phyloP scores from a whole-genome alignment of 2,329 filamentous ascomycete species.

The Epichloe uncinata region DNA sequence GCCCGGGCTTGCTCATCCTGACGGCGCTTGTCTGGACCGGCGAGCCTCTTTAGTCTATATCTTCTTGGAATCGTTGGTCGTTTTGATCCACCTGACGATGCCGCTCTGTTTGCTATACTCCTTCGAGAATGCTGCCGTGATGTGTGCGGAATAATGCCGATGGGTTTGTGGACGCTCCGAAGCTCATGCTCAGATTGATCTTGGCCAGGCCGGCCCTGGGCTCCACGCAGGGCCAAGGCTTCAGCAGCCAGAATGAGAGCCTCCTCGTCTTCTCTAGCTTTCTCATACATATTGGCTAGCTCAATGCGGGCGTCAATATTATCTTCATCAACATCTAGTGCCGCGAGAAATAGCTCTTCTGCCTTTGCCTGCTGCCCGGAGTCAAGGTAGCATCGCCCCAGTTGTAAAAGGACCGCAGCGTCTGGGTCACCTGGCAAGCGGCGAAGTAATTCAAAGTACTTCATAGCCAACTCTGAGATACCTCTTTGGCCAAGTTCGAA shows the following conservation, averaged over 20 bases:
- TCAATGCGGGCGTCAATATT: conserved; percentile 67
- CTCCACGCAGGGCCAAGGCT: conserved; percentile 50
- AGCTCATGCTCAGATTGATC: background rate
- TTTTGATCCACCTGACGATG: background rate
- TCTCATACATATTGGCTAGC: conserved; percentile 75
- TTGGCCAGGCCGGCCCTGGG: conserved; percentile 17
- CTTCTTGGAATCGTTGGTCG: conserved; percentile 18
- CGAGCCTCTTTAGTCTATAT: conserved; percentile 33
- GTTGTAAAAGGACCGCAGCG: conserved; percentile 36
- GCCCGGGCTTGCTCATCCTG: conserved; percentile 31
- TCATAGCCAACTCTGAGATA: conserved; percentile 28
- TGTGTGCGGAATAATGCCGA: background rate
- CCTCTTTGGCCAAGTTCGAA: conserved; percentile 26
- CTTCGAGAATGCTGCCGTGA: background rate
- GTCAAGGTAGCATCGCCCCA: conserved; percentile 57
- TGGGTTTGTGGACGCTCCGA: background rate
- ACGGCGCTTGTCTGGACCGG: conserved; percentile 29
- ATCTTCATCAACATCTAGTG: conserved; percentile 57
- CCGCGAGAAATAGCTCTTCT: conserved; percentile 62
- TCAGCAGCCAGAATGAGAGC: conserved; percentile 68
- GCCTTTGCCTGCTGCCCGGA: conserved; percentile 53
- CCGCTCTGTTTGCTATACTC: background rate
- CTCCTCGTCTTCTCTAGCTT: conserved; percentile 56
- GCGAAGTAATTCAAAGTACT: conserved; percentile 43
- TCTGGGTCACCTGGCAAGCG: conserved; percentile 35